A percentile compares a stretch with the other conserved stretches of the same genome.
Evolutionary conservation across 768 basidiomycete species (phyloP).

Genomic region (Suillus spraguei): DNA sequence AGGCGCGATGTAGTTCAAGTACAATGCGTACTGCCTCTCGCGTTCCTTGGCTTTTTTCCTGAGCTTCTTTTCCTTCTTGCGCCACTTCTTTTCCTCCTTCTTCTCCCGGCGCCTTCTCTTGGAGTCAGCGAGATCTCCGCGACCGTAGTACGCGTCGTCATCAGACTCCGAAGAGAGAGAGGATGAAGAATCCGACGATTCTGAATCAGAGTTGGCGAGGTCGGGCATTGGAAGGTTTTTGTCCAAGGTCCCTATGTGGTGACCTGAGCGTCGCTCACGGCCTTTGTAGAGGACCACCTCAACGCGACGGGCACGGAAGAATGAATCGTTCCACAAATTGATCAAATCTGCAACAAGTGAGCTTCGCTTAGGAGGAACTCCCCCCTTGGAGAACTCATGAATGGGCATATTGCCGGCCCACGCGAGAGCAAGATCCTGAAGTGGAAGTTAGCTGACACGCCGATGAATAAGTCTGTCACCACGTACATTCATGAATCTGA

Average conservation of each 20-base stretch:
- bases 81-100: conserved; percentile 61
- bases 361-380: conserved; percentile 57
- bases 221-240: conserved; percentile 51
- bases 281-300: conserved; percentile 84
- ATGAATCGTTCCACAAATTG: conserved; percentile 78
- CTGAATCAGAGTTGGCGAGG: conserved; percentile 29
- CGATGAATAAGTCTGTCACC: background rate
- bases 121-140: conserved; percentile 49
- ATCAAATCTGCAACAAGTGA: conserved; percentile 69
- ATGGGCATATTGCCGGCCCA: conserved; percentile 81
- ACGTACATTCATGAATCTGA: conserved; percentile 72
- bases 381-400: conserved; percentile 47
- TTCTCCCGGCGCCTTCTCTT: conserved; percentile 55
- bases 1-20: conserved; percentile 52
- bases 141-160: conserved; percentile 52
- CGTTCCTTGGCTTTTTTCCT: conserved; percentile 59
- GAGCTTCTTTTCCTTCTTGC: conserved; percentile 64
- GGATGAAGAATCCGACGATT: conserved; percentile 37
- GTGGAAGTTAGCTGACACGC: conserved; percentile 5
- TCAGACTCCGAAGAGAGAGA: conserved; percentile 47
- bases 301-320: conserved; percentile 74
- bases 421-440: conserved; percentile 69
- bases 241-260: conserved; percentile 55
- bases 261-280: conserved; percentile 74
- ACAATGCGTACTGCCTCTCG: conserved; percentile 66